Conservation (phyloP, 164 flowering plant genomes). For the Berberis vulgaris region DNA sequence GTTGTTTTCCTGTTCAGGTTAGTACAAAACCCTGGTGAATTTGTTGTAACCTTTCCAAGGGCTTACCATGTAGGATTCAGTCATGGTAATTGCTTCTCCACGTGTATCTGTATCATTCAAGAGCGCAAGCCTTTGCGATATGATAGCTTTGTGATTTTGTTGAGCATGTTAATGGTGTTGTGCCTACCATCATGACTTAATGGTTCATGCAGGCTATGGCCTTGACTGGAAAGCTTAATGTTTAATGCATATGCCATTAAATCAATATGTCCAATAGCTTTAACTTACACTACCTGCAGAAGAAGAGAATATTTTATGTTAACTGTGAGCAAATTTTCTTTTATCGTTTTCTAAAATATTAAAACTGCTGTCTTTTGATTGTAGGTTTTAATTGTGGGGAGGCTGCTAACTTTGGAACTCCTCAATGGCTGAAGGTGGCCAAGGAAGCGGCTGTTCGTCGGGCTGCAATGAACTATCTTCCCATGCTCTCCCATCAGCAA, state of each 20-base stretch:
- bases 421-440: conserved; percentile 92
- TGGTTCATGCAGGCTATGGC: too few species aligned
- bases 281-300: too few species aligned
- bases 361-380: not conserved
- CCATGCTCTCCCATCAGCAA: conserved; percentile 99
- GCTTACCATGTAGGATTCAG: conserved; percentile 99
- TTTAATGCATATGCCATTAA: too few species aligned
- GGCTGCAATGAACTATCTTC: conserved; percentile 94
- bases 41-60: conserved; percentile 98
- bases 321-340: too few species aligned
- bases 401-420: conserved; percentile 98
- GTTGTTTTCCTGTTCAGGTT: conserved; percentile 41
- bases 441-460: conserved; percentile 98
- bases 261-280: too few species aligned
- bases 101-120: not conserved
- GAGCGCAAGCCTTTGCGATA: not conserved
- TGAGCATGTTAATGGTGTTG: too few species aligned
- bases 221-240: too few species aligned
- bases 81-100: conserved; percentile 65
- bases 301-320: too few species aligned
- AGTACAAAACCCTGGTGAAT: conserved; percentile 96
- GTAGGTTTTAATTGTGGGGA: conserved; percentile 97
- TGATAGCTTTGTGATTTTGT: too few species aligned
- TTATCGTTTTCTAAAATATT: too few species aligned
- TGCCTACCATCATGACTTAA: too few species aligned